Evolutionary conservation across 164 flowering plant species (phyloP).

Genomic region (Cinnamomum micranthum): DNA sequence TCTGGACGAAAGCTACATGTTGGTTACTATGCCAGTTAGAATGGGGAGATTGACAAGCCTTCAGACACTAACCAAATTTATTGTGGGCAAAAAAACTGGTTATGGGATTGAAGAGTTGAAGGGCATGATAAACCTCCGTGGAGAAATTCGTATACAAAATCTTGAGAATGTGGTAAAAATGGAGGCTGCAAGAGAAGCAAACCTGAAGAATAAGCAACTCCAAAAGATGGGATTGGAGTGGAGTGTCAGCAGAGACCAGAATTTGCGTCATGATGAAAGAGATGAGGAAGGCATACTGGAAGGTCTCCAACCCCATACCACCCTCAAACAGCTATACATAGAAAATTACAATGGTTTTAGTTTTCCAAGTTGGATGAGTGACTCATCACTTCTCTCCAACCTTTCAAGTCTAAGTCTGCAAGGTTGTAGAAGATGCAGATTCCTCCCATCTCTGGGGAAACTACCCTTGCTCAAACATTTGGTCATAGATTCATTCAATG

Average conservation of each 20-base stretch:
- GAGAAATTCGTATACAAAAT: neutral
- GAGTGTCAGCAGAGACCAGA: neutral
- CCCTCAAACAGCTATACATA: neutral
- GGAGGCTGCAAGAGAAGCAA: neutral
- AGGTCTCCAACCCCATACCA: conserved; percentile 6
- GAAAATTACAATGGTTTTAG: neutral
- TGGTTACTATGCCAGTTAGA: neutral
- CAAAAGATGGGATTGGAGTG: neutral
- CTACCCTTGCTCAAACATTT: neutral
- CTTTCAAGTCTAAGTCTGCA: neutral
- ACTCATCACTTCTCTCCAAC: neutral
- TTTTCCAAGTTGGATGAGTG: conserved; percentile 9
- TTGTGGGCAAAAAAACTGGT: neutral
- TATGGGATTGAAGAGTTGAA: conserved; percentile 1
- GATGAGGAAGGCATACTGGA: neutral
- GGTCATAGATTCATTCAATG: neutral
- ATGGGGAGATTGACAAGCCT: conserved; percentile 2
- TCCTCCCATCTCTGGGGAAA: conserved; percentile 2
- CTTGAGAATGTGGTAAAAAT: conserved; percentile 2
- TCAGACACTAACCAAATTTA: neutral
- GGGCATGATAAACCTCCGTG: neutral
- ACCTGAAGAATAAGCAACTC: neutral
- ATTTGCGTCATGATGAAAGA: neutral
- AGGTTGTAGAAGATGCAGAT: neutral
- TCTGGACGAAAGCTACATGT: neutral